Conservation (phyloP, 306 rosid genomes). For the Dalbergia cochinchinensis region DNA sequence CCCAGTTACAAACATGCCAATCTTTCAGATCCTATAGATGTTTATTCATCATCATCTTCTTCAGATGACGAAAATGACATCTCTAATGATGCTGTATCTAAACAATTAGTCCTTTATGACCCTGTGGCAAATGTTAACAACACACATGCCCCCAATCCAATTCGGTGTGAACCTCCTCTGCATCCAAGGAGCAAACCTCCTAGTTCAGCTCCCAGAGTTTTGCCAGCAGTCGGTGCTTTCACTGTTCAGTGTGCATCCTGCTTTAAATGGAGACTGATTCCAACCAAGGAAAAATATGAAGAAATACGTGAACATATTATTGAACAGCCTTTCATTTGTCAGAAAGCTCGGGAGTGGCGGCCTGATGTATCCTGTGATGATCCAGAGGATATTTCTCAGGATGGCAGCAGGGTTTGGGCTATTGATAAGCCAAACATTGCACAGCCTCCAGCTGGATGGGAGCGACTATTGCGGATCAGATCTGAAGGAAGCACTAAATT, state of each 20-base stretch:
- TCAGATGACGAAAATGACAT: slow-evolving; percentile 61
- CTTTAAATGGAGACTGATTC: slow-evolving; percentile 96
- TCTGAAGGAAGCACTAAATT: slow-evolving; percentile 93
- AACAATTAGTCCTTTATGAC: slow-evolving; percentile 79
- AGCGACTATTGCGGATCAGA: slow-evolving; percentile 81
- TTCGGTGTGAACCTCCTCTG: slow-evolving; percentile 40
- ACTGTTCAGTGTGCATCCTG: slow-evolving; percentile 92
- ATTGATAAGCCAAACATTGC: slow-evolving; percentile 96
- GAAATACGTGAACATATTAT: slow-evolving; percentile 85
- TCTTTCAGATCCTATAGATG: slow-evolving; percentile 37
- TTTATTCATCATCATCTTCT: slow-evolving; percentile 59
- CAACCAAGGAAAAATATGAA: slow-evolving; percentile 88
- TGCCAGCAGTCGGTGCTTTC: slow-evolving; percentile 86
- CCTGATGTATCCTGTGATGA: slow-evolving; percentile 81
- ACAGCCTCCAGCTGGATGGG: slow-evolving; percentile 92
- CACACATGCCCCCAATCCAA: slow-evolving; percentile 51
- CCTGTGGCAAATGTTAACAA: slow-evolving; percentile 54
- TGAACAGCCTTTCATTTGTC: slow-evolving; percentile 78
- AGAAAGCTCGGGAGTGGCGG: slow-evolving; percentile 86
- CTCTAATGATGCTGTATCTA: slow-evolving; percentile 54
- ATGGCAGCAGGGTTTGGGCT: slow-evolving; percentile 92
- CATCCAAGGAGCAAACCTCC: slow-evolving; percentile 33
- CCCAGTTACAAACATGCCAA: slow-evolving; percentile 36
- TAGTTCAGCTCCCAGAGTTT: slow-evolving; percentile 55
- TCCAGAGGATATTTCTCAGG: slow-evolving; percentile 87